Base-by-base conservation (phyloP, 2,329 filamentous ascomycete species). In the Curvularia sp. region DNA sequence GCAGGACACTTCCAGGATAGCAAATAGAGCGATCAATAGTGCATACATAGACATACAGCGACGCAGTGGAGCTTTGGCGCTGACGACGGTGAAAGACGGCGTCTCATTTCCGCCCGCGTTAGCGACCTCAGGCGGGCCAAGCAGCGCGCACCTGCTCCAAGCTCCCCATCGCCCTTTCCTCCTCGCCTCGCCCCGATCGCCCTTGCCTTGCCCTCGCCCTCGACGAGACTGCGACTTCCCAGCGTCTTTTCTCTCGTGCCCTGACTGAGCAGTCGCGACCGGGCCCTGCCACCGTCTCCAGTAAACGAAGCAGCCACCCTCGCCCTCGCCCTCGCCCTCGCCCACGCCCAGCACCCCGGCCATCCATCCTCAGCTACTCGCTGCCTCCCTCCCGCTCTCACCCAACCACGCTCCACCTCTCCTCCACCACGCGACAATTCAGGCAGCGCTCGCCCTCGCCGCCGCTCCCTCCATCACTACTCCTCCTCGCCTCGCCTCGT, bases 71-170 rank as follows among this genome's bases (percentile, higher is more conserved):
- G 60, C 49, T 58, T 64, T 67, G 68, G 61, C 65, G 64, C 67
- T 67, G 64, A 66, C 65, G 66, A 66, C 63, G 65, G 63, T 68
- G 59, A 66, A 68, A 68, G 65, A 64, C 68, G 70, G 68, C 65
- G 65, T 67, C 71, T 75, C 72, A 75, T 75, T 75, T 75, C 72
- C 71, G 68, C 63, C 68, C 67, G 67, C 64, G 53, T 74, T 73
- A 72, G 70, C 69, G 71, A 68, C 72, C 71, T 73, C 71, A 72
- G 70, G 28, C 8, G 28, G 28, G 67, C 62, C 68, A 65, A 71
- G 67, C 65, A 64, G 65, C 61, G 66, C 61, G 44, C 62, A 67
- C 66, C 68, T 58, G 28, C 28, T 31, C 28, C 28, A 58, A 70
- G 67, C 69, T 69, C 56, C 52, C 52, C 46, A 28, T 55, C 47